phyloP scores from a whole-genome alignment of 768 basidiomycete species.

The Mycena indigotica region DNA sequence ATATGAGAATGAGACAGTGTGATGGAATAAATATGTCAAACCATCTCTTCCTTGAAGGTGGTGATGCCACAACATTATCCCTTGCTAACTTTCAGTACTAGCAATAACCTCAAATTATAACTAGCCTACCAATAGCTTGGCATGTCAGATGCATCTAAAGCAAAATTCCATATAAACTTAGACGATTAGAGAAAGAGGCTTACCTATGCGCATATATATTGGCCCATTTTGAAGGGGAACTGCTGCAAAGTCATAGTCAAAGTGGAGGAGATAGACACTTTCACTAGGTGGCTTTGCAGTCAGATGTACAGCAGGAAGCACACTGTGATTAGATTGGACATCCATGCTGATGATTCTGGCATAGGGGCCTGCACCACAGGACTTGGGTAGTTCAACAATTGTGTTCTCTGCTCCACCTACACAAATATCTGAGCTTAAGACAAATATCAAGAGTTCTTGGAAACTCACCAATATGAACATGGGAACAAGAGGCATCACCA shows the following conservation, averaged over 20 bases:
- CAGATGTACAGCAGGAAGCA: background rate
- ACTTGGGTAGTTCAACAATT: slow-evolving; percentile 24
- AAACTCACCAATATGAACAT: slow-evolving; percentile 22
- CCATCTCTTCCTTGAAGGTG: background rate
- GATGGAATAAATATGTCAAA: background rate
- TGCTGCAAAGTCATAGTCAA: background rate
- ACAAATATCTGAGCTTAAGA: background rate
- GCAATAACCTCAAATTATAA: too few relatives aligned
- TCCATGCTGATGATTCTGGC: slow-evolving; percentile 21
- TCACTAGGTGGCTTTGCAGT: background rate
- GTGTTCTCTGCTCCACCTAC: slow-evolving; percentile 19
- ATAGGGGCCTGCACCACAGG: slow-evolving; percentile 28
- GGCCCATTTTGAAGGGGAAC: background rate
- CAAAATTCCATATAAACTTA: background rate
- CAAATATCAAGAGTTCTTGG: too few relatives aligned
- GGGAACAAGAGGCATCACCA: slow-evolving; percentile 16
- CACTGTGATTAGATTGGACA: slow-evolving; percentile 21
- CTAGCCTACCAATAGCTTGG: slow-evolving; percentile 15
- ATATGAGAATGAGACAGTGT: background rate
- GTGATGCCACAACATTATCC: background rate
- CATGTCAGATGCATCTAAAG: slow-evolving; percentile 9
- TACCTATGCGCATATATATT: background rate
- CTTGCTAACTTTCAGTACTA: too few relatives aligned
- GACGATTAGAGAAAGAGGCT: background rate
- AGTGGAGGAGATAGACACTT: background rate